phyloP scores from a whole-genome alignment of 805 yeast species.

The Sporopachydermia quercuum region DNA sequence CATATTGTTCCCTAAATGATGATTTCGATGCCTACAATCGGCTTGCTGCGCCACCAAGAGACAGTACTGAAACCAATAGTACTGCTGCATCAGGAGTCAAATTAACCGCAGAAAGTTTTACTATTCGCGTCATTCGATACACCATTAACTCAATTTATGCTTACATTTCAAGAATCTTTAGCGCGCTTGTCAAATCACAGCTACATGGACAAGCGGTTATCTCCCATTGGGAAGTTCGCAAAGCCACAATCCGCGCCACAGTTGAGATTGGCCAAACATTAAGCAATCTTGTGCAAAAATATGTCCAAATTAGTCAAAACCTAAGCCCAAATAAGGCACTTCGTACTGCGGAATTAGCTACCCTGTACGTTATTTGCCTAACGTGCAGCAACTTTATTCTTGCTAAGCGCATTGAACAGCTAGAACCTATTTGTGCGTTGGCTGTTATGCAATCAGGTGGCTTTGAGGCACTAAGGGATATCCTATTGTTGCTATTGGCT shows the following conservation, averaged over 20 bases:
- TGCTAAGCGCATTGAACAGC: constrained; percentile 1
- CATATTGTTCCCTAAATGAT: neutral
- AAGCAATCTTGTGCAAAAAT: constrained; percentile 4
- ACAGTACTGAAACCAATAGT: neutral
- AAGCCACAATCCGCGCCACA: constrained; percentile 1
- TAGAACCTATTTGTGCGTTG: neutral
- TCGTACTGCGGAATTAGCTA: neutral
- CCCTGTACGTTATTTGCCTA: neutral
- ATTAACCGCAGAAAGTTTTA: neutral
- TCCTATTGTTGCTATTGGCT: neutral
- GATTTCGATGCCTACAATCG: neutral
- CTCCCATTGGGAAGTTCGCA: neutral
- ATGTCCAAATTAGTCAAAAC: constrained; percentile 9
- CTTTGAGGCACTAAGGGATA: neutral
- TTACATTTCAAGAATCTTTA: neutral
- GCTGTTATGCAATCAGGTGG: neutral
- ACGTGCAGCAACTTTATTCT: neutral
- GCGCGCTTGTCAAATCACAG: neutral
- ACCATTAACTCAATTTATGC: neutral
- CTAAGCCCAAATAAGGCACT: constrained; percentile 1
- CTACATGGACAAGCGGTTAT: neutral
- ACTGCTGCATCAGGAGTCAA: neutral
- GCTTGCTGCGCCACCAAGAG: neutral
- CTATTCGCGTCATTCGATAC: neutral
- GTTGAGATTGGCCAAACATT: neutral